Evolutionary conservation across 495 filamentous ascomycete genomes (phyloP), one percentile per base, ranked within the genome.

Genomic region (Opeltia flavorubescens): DNA sequence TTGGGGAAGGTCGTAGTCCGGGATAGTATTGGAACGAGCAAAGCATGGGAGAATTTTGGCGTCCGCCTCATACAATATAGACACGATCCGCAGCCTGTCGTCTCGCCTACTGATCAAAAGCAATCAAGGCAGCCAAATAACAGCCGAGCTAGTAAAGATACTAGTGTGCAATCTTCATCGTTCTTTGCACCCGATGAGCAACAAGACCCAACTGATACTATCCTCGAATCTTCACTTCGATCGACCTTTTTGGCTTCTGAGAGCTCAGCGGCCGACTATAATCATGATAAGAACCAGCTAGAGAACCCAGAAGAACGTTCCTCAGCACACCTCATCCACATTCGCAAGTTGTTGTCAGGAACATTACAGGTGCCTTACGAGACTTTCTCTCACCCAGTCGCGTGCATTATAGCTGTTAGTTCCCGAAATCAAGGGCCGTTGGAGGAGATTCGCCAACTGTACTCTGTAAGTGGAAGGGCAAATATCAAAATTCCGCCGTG

Each of bases 321-420:
- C 40, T 52, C 78, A 73, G 25, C 80, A 84, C 89, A 86, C 61
- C 75, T 80, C 21, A 59, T 89, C 13, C 95, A 89, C 57, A 64
- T 98, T 26, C 79, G 85, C 30, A 80, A 89, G 46, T 55, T 95
- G 15, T 68, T 98, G 13, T 94, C 87, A 2, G 78, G 83, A 36
- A 64, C 86, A 20, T 74, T 83, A 6, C 55, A 89, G 36, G 74
- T 79, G 0, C 80, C 87, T 0, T 86, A 94, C 53, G 91, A 98
- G 63, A 93, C 89, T 1, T 94, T 96, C 56, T 73, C 82, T 9
- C 91, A 98, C 62, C 91, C 93, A 0, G 88, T 95, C 4, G 88
- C 93, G n/a, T 88, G 87, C 61, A 77, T 96, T 17, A 89, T 96
- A 58, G 84, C 89, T 4, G 93, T 96, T 50, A 94, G 87, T 60